Evolutionary conservation across 371 early-diverging fungal species (phyloP).

Genomic region (Smittium culicis): DNA sequence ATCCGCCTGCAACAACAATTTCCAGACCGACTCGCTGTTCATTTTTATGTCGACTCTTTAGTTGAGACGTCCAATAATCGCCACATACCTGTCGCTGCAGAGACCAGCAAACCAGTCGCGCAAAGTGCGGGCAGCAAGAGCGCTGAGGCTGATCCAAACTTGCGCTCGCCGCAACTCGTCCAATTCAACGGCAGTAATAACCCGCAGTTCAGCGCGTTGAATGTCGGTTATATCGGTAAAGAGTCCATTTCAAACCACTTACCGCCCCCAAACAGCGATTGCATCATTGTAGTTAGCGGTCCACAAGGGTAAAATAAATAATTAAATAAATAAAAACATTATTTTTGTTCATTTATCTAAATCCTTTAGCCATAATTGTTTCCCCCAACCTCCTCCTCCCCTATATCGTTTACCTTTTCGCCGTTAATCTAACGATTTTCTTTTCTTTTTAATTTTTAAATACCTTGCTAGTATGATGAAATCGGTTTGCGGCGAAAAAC

Average conservation of each 20-base stretch:
- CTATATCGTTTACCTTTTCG: conserved; percentile 14
- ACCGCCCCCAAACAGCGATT: conserved; percentile 20
- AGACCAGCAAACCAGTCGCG: conserved; percentile 22
- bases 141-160: not conserved
- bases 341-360: conserved; percentile 4
- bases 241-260: conserved; percentile 42
- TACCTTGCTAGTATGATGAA: conserved; percentile 70
- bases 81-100: conserved; percentile 4
- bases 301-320: conserved; percentile 17
- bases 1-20: conserved; percentile 44
- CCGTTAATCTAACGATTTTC: conserved; percentile 40
- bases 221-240: conserved; percentile 42
- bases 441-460: conserved; percentile 46
- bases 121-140: not conserved
- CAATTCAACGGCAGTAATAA: too few species aligned
- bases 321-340: too few species aligned
- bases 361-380: too few species aligned
- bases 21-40: conserved; percentile 57
- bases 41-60: conserved; percentile 54
- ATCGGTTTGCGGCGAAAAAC: conserved; percentile 62
- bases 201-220: not conserved
- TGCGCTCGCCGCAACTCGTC: not conserved
- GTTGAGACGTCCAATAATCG: not conserved
- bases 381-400: not conserved
- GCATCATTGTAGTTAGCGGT: conserved; percentile 7